A percentile compares a stretch with the other conserved stretches of the same genome.
Conservation (phyloP, 805 yeast species). For the Ogataea pini region DNA sequence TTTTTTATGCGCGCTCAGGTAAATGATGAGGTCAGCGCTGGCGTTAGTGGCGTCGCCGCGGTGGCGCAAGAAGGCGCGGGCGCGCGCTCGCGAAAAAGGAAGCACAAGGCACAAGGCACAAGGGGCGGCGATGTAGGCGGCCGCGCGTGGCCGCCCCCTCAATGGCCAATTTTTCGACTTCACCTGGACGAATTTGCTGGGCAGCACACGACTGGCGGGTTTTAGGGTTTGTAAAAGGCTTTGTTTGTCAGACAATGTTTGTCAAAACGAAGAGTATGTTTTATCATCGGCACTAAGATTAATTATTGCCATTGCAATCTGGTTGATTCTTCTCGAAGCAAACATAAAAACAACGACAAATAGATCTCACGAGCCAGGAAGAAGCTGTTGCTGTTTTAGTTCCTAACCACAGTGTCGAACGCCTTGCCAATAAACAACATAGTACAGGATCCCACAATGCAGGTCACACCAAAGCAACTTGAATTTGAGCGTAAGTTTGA, state of each 20-base stretch:
- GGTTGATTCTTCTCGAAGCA: not conserved
- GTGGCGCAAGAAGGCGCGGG: not conserved
- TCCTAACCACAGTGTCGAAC: not conserved
- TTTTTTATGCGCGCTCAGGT: constrained; percentile 3
- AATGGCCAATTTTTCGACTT: not conserved
- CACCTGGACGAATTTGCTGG: constrained; percentile 2
- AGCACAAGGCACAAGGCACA: too few relatives aligned
- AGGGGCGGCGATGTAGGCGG: not conserved
- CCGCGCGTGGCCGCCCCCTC: not conserved
- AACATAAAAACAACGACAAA: not conserved
- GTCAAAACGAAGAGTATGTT: not conserved
- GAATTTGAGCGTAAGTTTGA: constrained; percentile 73
- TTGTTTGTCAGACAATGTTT: constrained; percentile 7
- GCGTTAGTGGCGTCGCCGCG: not conserved
- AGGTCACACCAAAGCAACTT: constrained; percentile 69
- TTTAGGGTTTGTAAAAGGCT: constrained; percentile 2
- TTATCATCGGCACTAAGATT: not conserved
- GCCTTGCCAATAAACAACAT: not conserved
- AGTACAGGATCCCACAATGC: constrained; percentile 42
- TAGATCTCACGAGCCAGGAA: not conserved
- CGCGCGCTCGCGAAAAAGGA: not conserved
- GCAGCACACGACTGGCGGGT: constrained; percentile 7
- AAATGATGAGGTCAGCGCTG: constrained; percentile 4
- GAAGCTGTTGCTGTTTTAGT: not conserved
- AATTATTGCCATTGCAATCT: not conserved